Percentiles rank a stretch among this genome's conserved stretches.
phyloP scores from a whole-genome alignment of 805 yeast genomes.

The Maudiozyma bulderi region DNA sequence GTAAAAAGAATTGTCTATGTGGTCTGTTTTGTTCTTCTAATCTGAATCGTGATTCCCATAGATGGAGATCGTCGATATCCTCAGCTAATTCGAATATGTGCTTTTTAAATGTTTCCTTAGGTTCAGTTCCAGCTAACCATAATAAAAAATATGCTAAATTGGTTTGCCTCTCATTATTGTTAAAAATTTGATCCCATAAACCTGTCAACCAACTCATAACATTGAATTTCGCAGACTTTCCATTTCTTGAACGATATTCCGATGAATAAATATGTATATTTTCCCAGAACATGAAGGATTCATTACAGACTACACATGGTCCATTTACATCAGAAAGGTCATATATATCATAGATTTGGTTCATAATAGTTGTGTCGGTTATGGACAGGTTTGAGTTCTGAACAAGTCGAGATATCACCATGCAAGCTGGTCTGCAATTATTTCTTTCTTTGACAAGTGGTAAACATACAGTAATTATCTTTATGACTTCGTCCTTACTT shows the following conservation, averaged over 20 bases:
- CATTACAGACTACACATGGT: conserved; percentile 39
- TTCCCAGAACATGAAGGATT: conserved; percentile 48
- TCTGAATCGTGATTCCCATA: conserved; percentile 3
- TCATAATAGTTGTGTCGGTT: conserved; percentile 34
- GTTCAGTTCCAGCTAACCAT: conserved; percentile 34
- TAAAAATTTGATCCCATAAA: conserved; percentile 34
- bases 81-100: not conserved
- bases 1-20: conserved; percentile 13
- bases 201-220: conserved; percentile 43
- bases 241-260: conserved; percentile 25
- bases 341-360: conserved; percentile 40
- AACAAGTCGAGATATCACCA: conserved; percentile 13
- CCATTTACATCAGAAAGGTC: conserved; percentile 55
- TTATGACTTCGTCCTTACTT: conserved; percentile 9
- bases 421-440: conserved; percentile 19
- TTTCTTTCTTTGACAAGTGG: conserved; percentile 26
- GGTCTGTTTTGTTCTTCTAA: conserved; percentile 8
- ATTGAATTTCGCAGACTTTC: conserved; percentile 24
- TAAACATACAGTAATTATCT: conserved; percentile 25
- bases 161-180: conserved; percentile 7
- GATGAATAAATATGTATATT: conserved; percentile 31
- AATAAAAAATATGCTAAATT: conserved; percentile 30
- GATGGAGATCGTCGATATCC: not conserved
- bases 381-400: conserved; percentile 12
- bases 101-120: not conserved